phyloP scores from a whole-genome alignment of 257 asterid genomes.

The Solanum pinnatisectum region DNA sequence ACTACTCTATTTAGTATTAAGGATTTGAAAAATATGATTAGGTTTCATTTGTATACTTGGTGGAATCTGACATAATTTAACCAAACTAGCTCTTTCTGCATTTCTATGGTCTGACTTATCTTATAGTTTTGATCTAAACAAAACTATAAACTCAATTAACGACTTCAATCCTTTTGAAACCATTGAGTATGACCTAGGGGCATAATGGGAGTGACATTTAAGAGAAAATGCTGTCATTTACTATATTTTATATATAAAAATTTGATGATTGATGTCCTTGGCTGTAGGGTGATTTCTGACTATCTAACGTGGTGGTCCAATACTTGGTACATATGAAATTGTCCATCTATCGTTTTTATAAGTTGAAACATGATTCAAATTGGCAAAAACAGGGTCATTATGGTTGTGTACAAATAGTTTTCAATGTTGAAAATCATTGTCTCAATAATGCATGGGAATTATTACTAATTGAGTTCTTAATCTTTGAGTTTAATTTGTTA shows the following conservation, averaged over 20 bases:
- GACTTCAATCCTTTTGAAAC: neutral
- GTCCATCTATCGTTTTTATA: neutral
- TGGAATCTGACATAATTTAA: neutral
- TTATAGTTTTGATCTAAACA: neutral
- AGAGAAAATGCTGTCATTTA: neutral
- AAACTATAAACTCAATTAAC: neutral
- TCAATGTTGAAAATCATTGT: neutral
- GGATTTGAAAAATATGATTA: neutral
- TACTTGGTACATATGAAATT: neutral
- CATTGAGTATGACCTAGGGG: neutral
- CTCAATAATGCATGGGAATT: neutral
- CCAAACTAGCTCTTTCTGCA: neutral
- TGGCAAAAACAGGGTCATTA: neutral
- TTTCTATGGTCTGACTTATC: neutral
- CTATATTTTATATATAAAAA: neutral
- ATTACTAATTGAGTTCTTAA: neutral
- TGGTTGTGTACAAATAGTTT: neutral
- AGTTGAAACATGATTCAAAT: neutral
- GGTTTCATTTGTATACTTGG: neutral
- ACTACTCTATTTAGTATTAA: neutral
- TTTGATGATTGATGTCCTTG: conserved; percentile 1
- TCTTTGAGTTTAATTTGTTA: neutral
- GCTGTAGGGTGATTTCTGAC: neutral
- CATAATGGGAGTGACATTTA: neutral
- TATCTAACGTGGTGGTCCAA: conserved; percentile 6